These are phyloP conservation scores for Meredithiella fracta DNA, from an alignment of 2,329 filamentous ascomycete genomes.

Conservation along the genomic window DNA sequence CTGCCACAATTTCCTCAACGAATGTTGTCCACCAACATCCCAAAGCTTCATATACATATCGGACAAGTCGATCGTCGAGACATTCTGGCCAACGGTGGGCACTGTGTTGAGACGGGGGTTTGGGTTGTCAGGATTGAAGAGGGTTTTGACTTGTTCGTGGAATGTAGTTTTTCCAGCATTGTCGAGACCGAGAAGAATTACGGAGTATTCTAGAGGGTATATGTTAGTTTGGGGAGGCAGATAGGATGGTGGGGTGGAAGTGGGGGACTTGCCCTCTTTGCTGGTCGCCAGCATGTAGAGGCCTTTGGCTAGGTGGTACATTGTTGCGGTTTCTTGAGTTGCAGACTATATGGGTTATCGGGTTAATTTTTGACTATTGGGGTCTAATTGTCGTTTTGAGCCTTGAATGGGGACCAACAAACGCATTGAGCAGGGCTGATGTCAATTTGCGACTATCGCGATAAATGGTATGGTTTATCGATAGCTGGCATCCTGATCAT, in stretches of 20 bases:
- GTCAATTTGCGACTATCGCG: neutral
- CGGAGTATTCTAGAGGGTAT: slow-evolving; percentile 65
- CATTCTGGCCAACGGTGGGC: slow-evolving; percentile 93
- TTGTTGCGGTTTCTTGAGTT: slow-evolving; percentile 22
- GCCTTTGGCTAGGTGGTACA: slow-evolving; percentile 94
- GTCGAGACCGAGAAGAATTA: slow-evolving; percentile 90
- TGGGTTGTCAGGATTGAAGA: slow-evolving; percentile 50
- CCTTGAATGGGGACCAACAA: neutral
- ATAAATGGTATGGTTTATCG: neutral
- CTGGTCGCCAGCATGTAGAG: slow-evolving; percentile 90
- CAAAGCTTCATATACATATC: slow-evolving; percentile 98
- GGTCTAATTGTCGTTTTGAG: neutral
- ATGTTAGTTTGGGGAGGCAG: neutral
- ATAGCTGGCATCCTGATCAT: neutral
- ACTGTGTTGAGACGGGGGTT: slow-evolving; percentile 68
- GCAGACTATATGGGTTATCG: neutral
- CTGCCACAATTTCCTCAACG: slow-evolving; percentile 80
- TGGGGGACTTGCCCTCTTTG: slow-evolving; percentile 59
- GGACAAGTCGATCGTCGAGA: slow-evolving; percentile 74
- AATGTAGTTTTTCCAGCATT: slow-evolving; percentile 98
- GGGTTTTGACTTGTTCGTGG: slow-evolving; percentile 85
- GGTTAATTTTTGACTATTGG: neutral
- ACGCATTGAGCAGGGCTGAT: neutral
- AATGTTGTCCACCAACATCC: slow-evolving; percentile 92
- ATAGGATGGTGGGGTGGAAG: neutral